These are phyloP conservation scores for Nemania serpens DNA, from an alignment of 2,329 filamentous ascomycete genomes.

Conservation along the genomic window DNA sequence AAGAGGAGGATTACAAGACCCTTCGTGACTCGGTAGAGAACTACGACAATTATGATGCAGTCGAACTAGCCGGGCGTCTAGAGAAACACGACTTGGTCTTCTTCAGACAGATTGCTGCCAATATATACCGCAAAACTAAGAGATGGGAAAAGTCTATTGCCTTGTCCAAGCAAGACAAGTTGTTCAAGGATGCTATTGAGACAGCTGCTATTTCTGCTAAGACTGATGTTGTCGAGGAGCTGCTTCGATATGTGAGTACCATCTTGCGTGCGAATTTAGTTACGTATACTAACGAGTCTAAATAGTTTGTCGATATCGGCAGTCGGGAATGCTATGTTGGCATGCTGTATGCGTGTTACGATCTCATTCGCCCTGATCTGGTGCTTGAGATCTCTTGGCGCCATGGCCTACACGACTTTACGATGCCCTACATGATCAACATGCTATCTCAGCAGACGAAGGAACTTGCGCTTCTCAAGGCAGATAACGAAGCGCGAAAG, in stretches of 20 bases:
- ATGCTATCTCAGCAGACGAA: constrained; percentile 89
- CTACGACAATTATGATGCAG: constrained; percentile 98
- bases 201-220: constrained; percentile 92
- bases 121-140: constrained; percentile 99
- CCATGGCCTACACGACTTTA: constrained; percentile 91
- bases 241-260: constrained; percentile 90
- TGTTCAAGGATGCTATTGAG: constrained; percentile 99
- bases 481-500: constrained; percentile 96
- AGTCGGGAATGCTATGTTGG: constrained; percentile 99
- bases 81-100: constrained; percentile 99
- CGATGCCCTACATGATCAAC: constrained; percentile 99
- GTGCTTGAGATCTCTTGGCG: constrained; percentile 98
- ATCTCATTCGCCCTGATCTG: constrained; percentile 89
- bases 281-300: constrained; percentile 40
- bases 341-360: constrained; percentile 98
- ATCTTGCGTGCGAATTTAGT: not conserved
- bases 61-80: constrained; percentile 86
- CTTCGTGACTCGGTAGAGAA: constrained; percentile 96
- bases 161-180: constrained; percentile 97
- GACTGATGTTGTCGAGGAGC: constrained; percentile 89
- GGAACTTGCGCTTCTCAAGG: constrained; percentile 82
- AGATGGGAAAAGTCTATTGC: constrained; percentile 99
- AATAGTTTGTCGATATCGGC: constrained; percentile 96
- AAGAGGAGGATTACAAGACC: constrained; percentile 99
- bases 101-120: constrained; percentile 98